phyloP scores from a whole-genome alignment of 2,329 filamentous ascomycete species.

The Paramyrothecium roridum region DNA sequence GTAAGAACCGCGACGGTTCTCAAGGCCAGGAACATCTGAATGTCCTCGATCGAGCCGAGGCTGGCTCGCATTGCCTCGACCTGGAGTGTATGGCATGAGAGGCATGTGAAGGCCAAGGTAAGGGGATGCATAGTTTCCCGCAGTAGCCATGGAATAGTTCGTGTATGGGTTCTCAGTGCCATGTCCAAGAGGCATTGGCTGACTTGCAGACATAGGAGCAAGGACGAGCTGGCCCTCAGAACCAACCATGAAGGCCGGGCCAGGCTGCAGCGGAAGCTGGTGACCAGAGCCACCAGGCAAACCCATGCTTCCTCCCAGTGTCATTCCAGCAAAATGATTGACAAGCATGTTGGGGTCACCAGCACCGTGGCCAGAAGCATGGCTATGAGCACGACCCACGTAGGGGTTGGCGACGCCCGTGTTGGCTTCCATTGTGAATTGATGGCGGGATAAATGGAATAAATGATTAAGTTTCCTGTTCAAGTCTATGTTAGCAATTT shows the following conservation, averaged over 20 bases:
- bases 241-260: slow-evolving; percentile 31
- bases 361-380: slow-evolving; percentile 23
- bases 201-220: slow-evolving; percentile 28
- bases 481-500: not conserved
- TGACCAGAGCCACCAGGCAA: slow-evolving; percentile 13
- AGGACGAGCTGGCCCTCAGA: slow-evolving; percentile 36
- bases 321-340: slow-evolving; percentile 33
- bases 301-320: slow-evolving; percentile 29
- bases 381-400: slow-evolving; percentile 25
- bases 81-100: slow-evolving; percentile 50
- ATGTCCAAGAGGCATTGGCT: slow-evolving; percentile 31
- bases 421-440: slow-evolving; percentile 32
- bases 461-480: slow-evolving; percentile 25
- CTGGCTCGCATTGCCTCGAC: slow-evolving; percentile 39
- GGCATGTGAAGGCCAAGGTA: slow-evolving; percentile 33
- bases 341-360: slow-evolving; percentile 27
- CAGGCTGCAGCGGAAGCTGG: slow-evolving; percentile 26
- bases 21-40: slow-evolving; percentile 57
- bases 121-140: slow-evolving; percentile 25
- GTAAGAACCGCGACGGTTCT: slow-evolving; percentile 65
- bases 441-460: slow-evolving; percentile 25
- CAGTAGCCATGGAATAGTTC: slow-evolving; percentile 26
- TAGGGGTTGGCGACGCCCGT: slow-evolving; percentile 26
- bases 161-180: slow-evolving; percentile 29
- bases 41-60: slow-evolving; percentile 45